These are phyloP conservation scores for Forsythia viridissima DNA, from an alignment of 257 asterid genomes.

Conservation along the genomic window DNA sequence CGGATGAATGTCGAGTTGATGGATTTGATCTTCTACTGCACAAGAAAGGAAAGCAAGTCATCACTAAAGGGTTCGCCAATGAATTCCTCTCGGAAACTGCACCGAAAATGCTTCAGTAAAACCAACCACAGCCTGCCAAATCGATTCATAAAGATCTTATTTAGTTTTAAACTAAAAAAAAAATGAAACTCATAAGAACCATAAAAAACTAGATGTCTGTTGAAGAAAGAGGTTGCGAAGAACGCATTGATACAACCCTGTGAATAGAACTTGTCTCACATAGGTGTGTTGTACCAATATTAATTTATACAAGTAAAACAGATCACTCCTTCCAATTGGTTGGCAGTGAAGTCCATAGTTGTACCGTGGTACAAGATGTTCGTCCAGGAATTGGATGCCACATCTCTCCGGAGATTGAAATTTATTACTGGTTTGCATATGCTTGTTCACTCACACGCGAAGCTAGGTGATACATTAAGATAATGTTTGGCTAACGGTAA, in stretches of 20 bases:
- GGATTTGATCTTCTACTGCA: constrained; percentile 32
- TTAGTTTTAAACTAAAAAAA: neutral
- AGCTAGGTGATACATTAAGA: neutral
- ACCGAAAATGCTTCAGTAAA: constrained; percentile 15
- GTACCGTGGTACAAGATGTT: neutral
- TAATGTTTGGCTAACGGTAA: neutral
- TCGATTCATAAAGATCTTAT: constrained; percentile 10
- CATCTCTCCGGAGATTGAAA: too few species aligned
- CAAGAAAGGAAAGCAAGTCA: constrained; percentile 70
- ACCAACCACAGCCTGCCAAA: constrained; percentile 28
- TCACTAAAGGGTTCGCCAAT: constrained; percentile 42
- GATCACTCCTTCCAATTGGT: neutral
- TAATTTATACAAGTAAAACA: neutral
- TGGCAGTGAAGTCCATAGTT: neutral
- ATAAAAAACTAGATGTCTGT: too few species aligned
- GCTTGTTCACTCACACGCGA: neutral
- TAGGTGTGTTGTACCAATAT: neutral
- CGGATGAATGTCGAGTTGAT: constrained; percentile 25
- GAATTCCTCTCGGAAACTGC: constrained; percentile 20
- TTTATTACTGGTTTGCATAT: neutral
- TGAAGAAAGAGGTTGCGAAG: neutral
- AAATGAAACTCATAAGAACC: neutral
- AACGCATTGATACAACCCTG: neutral
- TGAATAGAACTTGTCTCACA: neutral
- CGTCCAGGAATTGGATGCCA: neutral